Evolutionary conservation across 169 alveolate species (phyloP), one percentile per base, ranked within the genome.

Genomic region (Cardiosporidium cionae): DNA sequence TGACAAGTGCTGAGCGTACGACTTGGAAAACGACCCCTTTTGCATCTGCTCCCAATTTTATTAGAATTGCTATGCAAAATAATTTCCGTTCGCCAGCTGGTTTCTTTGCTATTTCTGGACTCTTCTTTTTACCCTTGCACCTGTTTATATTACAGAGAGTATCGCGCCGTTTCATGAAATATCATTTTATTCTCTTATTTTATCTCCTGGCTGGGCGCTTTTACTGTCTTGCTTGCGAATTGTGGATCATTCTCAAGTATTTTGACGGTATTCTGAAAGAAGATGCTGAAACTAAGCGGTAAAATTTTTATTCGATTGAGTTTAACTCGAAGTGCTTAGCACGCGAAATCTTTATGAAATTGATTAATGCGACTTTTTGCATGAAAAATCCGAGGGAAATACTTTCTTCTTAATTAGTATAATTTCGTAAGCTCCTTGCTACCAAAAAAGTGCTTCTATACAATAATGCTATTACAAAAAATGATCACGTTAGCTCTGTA

Each of bases 11-110:
- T 16, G 68, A 63, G 58, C 16, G 68, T 9, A 16, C n/a, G 64
- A 63, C 16, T 52, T 63, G 68, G 68, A 63, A 63, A n/a, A n/a
- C 9, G 58, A n/a, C 66, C 58, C 22, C n/a, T n/a, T 63, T 22
- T 52, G 58, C 58, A 63, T 16, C 25, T 9, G 68, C 68, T 52
- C 68, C 68, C 25, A 9, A 52, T 9, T 16, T 63, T n/a, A 52
- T 63, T 16, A 9, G 68, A 9, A 22, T 9, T 9, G 22, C 22
- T n/a, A 9, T 63, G 35, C 16, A 9, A 9, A 63, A 63, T n/a
- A 63, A 63, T n/a, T 63, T 63, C 68, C 66, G 25, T 9, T 16
- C 25, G n/a, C 68, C n/a, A 9, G 35, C 68, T 9, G 68, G 68
- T n/a, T 16, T n/a, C 25, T n/a, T 29, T 9, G 68, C 22, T n/a